A percentile compares a stretch with the other conserved stretches of the same genome.
Conservation (phyloP, 179 eudicot species). For the Camellia oleifera region DNA sequence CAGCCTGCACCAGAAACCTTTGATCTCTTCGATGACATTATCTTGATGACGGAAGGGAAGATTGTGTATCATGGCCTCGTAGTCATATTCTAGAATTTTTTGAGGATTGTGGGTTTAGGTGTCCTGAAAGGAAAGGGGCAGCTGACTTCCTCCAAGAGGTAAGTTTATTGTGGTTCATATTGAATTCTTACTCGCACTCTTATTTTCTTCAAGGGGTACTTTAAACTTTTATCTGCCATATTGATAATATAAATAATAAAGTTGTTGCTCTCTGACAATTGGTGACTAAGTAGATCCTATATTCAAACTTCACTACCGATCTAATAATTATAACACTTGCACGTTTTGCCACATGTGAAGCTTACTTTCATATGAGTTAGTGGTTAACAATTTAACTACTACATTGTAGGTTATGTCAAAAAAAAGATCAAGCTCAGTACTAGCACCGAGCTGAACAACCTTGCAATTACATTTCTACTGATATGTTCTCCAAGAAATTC, state of each 20-base stretch:
- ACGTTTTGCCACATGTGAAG: no score
- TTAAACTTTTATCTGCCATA: not conserved
- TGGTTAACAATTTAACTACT: no score
- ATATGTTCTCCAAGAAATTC: constrained; percentile 46
- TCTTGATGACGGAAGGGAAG: constrained; percentile 85
- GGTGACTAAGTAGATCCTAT: no score
- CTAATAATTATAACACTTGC: no score
- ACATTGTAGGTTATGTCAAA: constrained; percentile 65
- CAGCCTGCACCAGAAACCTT: constrained; percentile 85
- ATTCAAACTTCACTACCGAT: no score
- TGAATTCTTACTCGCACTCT: no score
- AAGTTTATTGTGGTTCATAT: constrained; percentile 6
- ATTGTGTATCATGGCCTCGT: constrained; percentile 75
- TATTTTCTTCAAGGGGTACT: not conserved
- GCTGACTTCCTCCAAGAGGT: constrained; percentile 96
- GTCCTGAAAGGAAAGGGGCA: constrained; percentile 87
- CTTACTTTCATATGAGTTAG: no score
- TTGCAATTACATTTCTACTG: constrained; percentile 47
- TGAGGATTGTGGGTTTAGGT: constrained; percentile 64
- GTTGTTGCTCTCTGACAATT: no score
- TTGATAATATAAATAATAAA: no score
- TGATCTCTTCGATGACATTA: constrained; percentile 79
- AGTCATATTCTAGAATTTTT: constrained; percentile 48
- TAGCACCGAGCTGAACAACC: constrained; percentile 42
- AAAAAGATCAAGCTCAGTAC: constrained; percentile 79